Conservation (phyloP, 1,284 basidiomycete genomes). For the Calocybe gambosa region DNA sequence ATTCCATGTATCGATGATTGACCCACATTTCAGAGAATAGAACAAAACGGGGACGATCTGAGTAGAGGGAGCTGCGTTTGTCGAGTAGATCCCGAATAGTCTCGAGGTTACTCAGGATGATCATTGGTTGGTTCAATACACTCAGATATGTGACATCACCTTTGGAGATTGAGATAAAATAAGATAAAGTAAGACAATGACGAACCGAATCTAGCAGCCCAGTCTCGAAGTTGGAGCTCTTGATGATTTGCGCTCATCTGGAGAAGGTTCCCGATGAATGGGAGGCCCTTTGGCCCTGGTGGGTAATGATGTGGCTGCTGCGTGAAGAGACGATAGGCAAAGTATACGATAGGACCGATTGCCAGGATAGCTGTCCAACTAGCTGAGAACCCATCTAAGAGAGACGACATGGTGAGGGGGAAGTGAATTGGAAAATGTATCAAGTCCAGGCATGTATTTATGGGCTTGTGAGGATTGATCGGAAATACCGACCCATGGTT, state of each 20-base stretch:
- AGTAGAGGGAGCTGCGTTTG: constrained; percentile 41
- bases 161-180: constrained; percentile 14
- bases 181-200: constrained; percentile 1
- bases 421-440: constrained; percentile 2
- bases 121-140: constrained; percentile 35
- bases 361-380: constrained; percentile 17
- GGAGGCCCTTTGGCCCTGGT: constrained; percentile 40
- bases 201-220: constrained; percentile 33
- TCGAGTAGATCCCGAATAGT: constrained; percentile 41
- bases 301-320: constrained; percentile 27
- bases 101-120: constrained; percentile 37
- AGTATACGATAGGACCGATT: constrained; percentile 17
- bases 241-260: constrained; percentile 37
- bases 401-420: constrained; percentile 16
- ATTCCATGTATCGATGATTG: not conserved
- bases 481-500: constrained; percentile 6
- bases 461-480: constrained; percentile 12
- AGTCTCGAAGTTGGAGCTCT: constrained; percentile 35
- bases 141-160: constrained; percentile 37
- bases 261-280: constrained; percentile 44
- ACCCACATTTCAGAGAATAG: constrained; percentile 40
- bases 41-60: constrained; percentile 43
- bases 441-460: constrained; percentile 11
- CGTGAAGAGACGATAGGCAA: constrained; percentile 19
- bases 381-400: constrained; percentile 7